A percentile compares a stretch with the other conserved stretches of the same genome.
Conservation (phyloP, 768 basidiomycete genomes). For the Rhodotorula toruloides region DNA sequence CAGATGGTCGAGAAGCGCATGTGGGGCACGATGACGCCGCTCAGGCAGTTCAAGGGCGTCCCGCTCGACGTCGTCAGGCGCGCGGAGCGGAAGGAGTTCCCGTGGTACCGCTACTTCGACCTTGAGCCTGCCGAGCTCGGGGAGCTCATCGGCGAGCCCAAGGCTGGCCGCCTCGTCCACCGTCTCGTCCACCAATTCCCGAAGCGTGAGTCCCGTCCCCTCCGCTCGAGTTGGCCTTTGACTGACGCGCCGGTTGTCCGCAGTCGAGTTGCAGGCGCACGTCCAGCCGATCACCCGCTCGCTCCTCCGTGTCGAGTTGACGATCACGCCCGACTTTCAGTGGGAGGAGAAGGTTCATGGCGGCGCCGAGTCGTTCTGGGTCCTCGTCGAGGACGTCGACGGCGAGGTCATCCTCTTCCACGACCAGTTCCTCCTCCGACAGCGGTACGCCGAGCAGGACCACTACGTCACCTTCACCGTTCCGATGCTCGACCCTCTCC, state of each 20-base stretch:
- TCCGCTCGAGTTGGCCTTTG: background rate
- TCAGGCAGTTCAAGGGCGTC: constrained; percentile 90
- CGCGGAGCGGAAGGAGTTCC: constrained; percentile 97
- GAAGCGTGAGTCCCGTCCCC: constrained; percentile 62
- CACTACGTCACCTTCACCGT: constrained; percentile 92
- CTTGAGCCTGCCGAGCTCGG: constrained; percentile 71
- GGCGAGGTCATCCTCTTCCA: constrained; percentile 95
- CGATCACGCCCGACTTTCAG: constrained; percentile 93
- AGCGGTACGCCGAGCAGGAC: constrained; percentile 83
- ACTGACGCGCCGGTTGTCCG: background rate
- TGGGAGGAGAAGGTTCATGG: constrained; percentile 97
- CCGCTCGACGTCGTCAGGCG: constrained; percentile 58
- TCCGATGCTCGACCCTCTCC: constrained; percentile 93
- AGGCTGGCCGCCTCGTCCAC: constrained; percentile 86
- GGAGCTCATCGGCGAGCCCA: constrained; percentile 87
- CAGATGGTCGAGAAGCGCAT: constrained; percentile 58
- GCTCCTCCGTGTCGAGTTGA: constrained; percentile 82
- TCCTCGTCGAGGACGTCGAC: constrained; percentile 93
- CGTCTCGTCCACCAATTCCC: constrained; percentile 94
- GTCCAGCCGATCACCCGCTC: constrained; percentile 95
- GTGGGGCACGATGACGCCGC: constrained; percentile 97
- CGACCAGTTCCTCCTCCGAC: constrained; percentile 83
- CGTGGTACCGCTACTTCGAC: constrained; percentile 97
- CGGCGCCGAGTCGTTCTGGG: constrained; percentile 79
- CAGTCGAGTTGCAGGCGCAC: constrained; percentile 66